Evolutionary conservation across 495 filamentous ascomycete genomes (phyloP).

Genomic region (Geopyxis carbonaria): DNA sequence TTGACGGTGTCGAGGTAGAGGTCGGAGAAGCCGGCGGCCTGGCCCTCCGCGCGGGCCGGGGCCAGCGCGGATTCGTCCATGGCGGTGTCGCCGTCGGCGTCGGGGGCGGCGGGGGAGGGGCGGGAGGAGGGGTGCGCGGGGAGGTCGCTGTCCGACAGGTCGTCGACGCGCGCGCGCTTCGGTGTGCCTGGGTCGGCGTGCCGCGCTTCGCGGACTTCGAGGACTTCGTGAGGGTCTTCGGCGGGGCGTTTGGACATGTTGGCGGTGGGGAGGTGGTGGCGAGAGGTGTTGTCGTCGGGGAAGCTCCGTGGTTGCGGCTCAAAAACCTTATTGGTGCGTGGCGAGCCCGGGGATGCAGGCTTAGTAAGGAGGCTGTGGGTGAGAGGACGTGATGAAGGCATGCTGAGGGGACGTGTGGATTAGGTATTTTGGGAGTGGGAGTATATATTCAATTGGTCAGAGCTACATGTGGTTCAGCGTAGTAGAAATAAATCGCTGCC

Average conservation of each 20-base stretch:
- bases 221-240: not conserved
- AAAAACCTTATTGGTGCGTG: too few relatives aligned
- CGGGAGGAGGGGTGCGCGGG: not conserved
- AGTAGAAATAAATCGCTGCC: too few relatives aligned
- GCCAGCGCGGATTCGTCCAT: slow-evolving; percentile 27
- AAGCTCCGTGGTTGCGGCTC: too few relatives aligned
- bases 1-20: slow-evolving; percentile 97
- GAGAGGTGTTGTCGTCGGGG: not conserved
- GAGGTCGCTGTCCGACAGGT: slow-evolving; percentile 18
- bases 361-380: too few relatives aligned
- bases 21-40: slow-evolving; percentile 64
- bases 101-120: slow-evolving; percentile 19
- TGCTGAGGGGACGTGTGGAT: too few relatives aligned
- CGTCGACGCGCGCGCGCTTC: slow-evolving; percentile 20
- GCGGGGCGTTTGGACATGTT: slow-evolving; percentile 6
- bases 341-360: too few relatives aligned
- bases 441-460: too few relatives aligned
- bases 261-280: not conserved
- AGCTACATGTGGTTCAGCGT: too few relatives aligned
- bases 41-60: slow-evolving; percentile 27
- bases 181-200: slow-evolving; percentile 9
- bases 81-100: slow-evolving; percentile 29
- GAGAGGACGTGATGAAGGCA: too few relatives aligned
- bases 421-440: too few relatives aligned
- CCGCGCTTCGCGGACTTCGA: not conserved